These are phyloP conservation scores for Vicia sativa DNA, from an alignment of 306 rosid species.

Conservation along the genomic window DNA sequence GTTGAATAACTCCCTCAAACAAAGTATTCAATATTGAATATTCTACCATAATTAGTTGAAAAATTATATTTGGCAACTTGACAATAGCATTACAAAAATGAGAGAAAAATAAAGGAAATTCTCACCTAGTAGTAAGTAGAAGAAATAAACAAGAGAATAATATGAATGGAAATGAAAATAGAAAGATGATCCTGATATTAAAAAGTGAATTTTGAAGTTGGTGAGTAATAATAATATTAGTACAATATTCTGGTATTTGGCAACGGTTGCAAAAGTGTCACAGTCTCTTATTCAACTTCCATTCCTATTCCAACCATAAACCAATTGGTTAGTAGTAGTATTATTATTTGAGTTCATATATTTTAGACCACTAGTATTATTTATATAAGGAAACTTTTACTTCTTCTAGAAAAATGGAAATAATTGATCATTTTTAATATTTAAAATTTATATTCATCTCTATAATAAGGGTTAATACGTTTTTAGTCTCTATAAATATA, in stretches of 20 bases:
- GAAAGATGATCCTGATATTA: not conserved
- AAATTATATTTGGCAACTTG: too few relatives aligned
- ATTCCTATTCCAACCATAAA: constrained; percentile 10
- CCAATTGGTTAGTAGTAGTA: not conserved
- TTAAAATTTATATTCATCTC: too few relatives aligned
- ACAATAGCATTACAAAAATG: not conserved
- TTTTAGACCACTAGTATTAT: not conserved
- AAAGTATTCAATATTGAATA: not conserved
- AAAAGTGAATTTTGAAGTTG: not conserved
- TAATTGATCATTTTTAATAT: too few relatives aligned
- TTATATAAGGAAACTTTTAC: too few relatives aligned
- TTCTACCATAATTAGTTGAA: not conserved
- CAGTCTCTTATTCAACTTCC: constrained; percentile 13
- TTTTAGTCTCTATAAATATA: too few relatives aligned
- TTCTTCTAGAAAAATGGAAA: too few relatives aligned
- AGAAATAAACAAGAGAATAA: constrained; percentile 4
- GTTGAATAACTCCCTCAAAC: not conserved
- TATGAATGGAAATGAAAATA: not conserved
- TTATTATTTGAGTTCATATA: not conserved
- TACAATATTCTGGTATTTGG: constrained; percentile 10
- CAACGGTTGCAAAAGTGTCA: constrained; percentile 19
- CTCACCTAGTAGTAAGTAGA: constrained; percentile 13
- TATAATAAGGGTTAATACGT: too few relatives aligned
- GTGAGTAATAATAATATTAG: not conserved
- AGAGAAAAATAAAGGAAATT: constrained; percentile 1